phyloP scores from a whole-genome alignment of 2,329 filamentous ascomycete genomes.

The Talaromyces amestolkiae region DNA sequence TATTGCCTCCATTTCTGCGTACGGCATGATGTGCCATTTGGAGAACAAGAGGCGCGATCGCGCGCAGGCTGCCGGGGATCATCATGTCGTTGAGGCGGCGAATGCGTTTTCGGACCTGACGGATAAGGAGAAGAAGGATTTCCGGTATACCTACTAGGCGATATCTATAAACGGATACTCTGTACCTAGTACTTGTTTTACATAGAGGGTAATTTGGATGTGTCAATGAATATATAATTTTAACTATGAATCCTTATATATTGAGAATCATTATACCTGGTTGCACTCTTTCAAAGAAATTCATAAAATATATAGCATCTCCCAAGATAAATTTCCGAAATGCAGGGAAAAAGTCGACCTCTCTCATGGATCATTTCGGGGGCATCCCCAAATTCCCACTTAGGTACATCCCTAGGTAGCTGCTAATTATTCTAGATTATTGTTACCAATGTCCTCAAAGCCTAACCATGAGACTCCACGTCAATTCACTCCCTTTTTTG shows the following conservation, averaged over 20 bases:
- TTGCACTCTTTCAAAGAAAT: not conserved
- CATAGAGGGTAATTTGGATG: not conserved
- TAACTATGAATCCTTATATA: too few relatives aligned
- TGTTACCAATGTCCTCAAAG: not conserved
- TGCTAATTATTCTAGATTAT: too few relatives aligned
- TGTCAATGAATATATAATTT: not conserved
- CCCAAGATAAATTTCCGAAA: not conserved
- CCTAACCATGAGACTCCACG: not conserved
- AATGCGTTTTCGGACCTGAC: slow-evolving; percentile 26
- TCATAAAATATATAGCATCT: not conserved
- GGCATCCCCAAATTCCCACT: not conserved
- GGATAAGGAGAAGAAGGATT: slow-evolving; percentile 26
- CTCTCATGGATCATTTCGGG: not conserved
- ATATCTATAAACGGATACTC: not conserved
- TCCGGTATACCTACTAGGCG: slow-evolving; percentile 26
- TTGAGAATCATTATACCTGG: too few relatives aligned
- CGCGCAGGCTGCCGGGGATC: slow-evolving; percentile 3
- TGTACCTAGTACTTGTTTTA: not conserved
- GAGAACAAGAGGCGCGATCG: slow-evolving; percentile 26
- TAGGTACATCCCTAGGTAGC: too few relatives aligned
- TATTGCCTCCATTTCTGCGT: slow-evolving; percentile 23
- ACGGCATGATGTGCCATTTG: slow-evolving; percentile 24
- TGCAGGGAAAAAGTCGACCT: too few relatives aligned
- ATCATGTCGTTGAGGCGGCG: slow-evolving; percentile 15
- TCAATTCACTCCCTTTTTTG: not conserved